phyloP scores from a whole-genome alignment of 768 basidiomycete species.

The Auricularia sp. region DNA sequence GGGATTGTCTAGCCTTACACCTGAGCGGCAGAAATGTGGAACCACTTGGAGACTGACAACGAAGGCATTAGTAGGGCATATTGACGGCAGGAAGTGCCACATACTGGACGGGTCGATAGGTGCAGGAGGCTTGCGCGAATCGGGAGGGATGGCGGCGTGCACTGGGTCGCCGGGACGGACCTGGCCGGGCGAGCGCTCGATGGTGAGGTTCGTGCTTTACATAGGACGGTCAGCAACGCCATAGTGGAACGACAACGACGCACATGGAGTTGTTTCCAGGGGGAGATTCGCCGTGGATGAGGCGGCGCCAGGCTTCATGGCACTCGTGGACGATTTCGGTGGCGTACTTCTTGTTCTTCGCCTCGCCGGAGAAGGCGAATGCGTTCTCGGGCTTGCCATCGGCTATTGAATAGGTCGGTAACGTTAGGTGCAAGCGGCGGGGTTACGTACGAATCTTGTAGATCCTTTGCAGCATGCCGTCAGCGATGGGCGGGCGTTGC shows the following conservation, averaged over 20 bases:
- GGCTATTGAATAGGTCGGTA: slow-evolving; percentile 22
- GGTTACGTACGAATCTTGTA: slow-evolving; percentile 64
- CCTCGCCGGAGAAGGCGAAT: slow-evolving; percentile 98
- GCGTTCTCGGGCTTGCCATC: slow-evolving; percentile 96
- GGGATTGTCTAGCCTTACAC: slow-evolving; percentile 3
- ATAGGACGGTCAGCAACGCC: not conserved
- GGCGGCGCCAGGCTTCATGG: slow-evolving; percentile 95
- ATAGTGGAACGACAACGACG: slow-evolving; percentile 21
- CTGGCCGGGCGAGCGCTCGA: slow-evolving; percentile 64
- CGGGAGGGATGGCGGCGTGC: slow-evolving; percentile 60
- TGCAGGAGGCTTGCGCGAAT: slow-evolving; percentile 76
- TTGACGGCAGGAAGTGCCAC: slow-evolving; percentile 18
- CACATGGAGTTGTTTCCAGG: slow-evolving; percentile 81
- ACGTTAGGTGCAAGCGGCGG: not conserved
- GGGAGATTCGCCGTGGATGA: slow-evolving; percentile 64
- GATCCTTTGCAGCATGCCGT: slow-evolving; percentile 42
- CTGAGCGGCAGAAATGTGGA: slow-evolving; percentile 19
- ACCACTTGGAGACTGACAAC: slow-evolving; percentile 13
- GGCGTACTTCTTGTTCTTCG: slow-evolving; percentile 99
- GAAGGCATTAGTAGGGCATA: too few species aligned
- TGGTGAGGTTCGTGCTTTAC: slow-evolving; percentile 71
- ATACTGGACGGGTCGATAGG: slow-evolving; percentile 85
- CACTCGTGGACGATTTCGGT: slow-evolving; percentile 98
- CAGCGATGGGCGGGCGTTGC: not conserved
- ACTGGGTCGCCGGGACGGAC: slow-evolving; percentile 49